Percentiles rank a stretch among this genome's conserved stretches.
Evolutionary conservation across 768 basidiomycete genomes (phyloP).

Genomic region (Floccularia luteovirens): DNA sequence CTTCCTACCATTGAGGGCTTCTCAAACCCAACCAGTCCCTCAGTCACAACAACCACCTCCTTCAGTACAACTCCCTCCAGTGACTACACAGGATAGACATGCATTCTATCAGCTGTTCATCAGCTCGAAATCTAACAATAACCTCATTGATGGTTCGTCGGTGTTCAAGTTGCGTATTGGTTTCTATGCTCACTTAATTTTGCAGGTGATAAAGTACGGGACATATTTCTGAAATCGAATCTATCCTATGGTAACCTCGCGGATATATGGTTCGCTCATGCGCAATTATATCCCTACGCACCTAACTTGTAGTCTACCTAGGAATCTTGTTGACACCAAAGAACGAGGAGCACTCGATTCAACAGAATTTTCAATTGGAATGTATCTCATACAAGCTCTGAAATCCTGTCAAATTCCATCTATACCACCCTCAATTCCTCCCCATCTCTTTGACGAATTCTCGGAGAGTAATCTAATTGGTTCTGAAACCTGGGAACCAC

Average conservation of each 20-base stretch:
- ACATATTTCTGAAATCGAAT: conserved; percentile 56
- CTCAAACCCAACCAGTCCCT: conserved; percentile 8
- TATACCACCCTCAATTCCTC: conserved; percentile 23
- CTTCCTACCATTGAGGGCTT: conserved; percentile 28
- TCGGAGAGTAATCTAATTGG: conserved; percentile 4
- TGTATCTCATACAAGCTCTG: conserved; percentile 51
- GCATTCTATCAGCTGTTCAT: conserved; percentile 51
- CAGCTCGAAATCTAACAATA: conserved; percentile 40
- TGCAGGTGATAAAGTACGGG: conserved; percentile 50
- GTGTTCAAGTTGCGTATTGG: neutral
- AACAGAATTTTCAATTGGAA: conserved; percentile 62
- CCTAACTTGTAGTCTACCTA: conserved; percentile 13
- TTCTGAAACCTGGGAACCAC: too few relatives aligned
- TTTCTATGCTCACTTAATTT: neutral
- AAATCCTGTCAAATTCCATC: conserved; percentile 22
- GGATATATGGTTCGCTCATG: conserved; percentile 45
- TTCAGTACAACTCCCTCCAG: conserved; percentile 28
- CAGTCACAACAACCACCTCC: conserved; percentile 12
- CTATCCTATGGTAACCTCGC: conserved; percentile 52
- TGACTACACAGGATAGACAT: conserved; percentile 42
- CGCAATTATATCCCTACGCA: neutral
- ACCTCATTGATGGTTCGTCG: conserved; percentile 42
- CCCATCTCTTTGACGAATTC: conserved; percentile 21
- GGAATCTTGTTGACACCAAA: conserved; percentile 57
- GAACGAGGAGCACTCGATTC: conserved; percentile 54